Evolutionary conservation across 805 yeast species (phyloP), one percentile per base, ranked within the genome.

Genomic region (Lipomyces sp.): DNA sequence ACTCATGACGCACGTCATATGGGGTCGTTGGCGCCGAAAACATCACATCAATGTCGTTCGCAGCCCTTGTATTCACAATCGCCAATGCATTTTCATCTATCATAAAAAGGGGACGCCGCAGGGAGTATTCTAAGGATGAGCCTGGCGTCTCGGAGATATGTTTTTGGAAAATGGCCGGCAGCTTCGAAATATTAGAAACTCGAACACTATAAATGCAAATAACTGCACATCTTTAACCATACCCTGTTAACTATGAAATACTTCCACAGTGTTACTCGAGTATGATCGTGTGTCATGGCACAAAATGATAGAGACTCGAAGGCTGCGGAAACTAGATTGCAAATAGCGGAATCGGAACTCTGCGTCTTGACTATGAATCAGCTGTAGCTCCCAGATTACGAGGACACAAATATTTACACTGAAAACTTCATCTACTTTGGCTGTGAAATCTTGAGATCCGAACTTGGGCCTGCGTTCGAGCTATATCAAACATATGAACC

Each of bases 21-120:
- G 80, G 79, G 1, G 83, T 79, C 1, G 84, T 75, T 1, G 86
- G 83, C 15, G 84, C 80, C n/a, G 84, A 79, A 68, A 85, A 84
- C 76, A 84, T 78, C 62, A 84, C 85, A 64, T 84, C 87, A 48
- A 68, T 63, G 13, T 68, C 71, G 29, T 68, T 68, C 4, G 58
- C 64, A 11, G 65, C 32, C n/a, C 39, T 37, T 4, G 57, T 42
- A 34, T 68, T 68, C 42, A 68, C 34, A n/a, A 66, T 15, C 37
- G 59, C 57, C 11, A 68, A 45, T 1, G 67, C 60, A 15, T 39
- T 59, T 37, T 68, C 71, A 56, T 66, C 63, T 8, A 66, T 37
- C 42, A 51, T 37, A 6, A 63, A 59, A 15, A 68, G 64, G 18
- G 71, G 69, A 24, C 59, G 53, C 13, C 70, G 61, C 33, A 66